Evolutionary conservation across 2,329 filamentous ascomycete species (phyloP).

Genomic region (Plenodomus tracheiphilus): DNA sequence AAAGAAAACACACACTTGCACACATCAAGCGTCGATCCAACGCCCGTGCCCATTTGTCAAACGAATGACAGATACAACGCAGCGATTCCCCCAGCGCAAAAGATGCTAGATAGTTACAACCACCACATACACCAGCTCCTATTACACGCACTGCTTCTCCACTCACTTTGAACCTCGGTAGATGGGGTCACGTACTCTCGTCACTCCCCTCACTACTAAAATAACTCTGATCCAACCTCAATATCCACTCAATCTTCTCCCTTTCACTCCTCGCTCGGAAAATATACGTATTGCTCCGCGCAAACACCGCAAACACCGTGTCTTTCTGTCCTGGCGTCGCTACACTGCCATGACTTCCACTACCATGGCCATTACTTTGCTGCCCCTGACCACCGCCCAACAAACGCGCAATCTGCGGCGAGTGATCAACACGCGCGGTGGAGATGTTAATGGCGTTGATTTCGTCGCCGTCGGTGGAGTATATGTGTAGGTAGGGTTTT

Average conservation of each 20-base stretch:
- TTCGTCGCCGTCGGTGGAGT: slow-evolving; percentile 86
- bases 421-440: slow-evolving; percentile 88
- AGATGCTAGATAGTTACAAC: too few relatives aligned
- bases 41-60: too few relatives aligned
- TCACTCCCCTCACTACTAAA: slow-evolving; percentile 45
- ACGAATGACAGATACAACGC: too few relatives aligned
- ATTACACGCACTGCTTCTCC: too few relatives aligned
- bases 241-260: slow-evolving; percentile 97
- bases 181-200: slow-evolving; percentile 5
- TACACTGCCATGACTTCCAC: slow-evolving; percentile 5
- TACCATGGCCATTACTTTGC: slow-evolving; percentile 10
- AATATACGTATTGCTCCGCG: slow-evolving; percentile 90
- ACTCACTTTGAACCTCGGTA: too few relatives aligned
- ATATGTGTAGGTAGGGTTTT: slow-evolving; percentile 87
- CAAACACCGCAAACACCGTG: slow-evolving; percentile 88
- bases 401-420: slow-evolving; percentile 81
- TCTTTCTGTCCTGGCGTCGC: slow-evolving; percentile 52
- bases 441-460: slow-evolving; percentile 85
- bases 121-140: too few relatives aligned
- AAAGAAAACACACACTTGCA: too few relatives aligned
- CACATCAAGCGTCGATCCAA: too few relatives aligned
- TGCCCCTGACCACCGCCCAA: slow-evolving; percentile 52
- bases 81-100: too few relatives aligned
- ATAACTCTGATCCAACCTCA: slow-evolving; percentile 86
- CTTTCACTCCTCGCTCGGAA: slow-evolving; percentile 87